These are phyloP conservation scores for Eragrostis nindensis DNA, from an alignment of 176 grass and related monocot genomes.

Conservation along the genomic window DNA sequence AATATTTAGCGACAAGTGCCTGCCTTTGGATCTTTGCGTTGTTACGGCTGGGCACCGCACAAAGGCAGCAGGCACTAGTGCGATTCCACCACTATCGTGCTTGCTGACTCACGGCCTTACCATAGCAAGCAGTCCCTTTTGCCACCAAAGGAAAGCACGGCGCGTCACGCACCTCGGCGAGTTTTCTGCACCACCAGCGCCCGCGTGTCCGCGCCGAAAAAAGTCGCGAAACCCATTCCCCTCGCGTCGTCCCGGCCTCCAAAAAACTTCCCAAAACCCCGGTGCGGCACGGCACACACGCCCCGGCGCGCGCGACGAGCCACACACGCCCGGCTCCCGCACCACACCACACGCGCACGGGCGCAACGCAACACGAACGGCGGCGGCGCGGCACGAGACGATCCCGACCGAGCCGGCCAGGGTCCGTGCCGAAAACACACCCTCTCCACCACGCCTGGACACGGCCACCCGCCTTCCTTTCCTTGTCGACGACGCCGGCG, in stretches of 20 bases:
- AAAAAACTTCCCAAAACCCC: background rate
- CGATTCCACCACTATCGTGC: background rate
- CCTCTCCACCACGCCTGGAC: too few relatives aligned
- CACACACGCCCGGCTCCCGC: too few relatives aligned
- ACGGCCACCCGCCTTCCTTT: background rate
- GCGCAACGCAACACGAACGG: too few relatives aligned
- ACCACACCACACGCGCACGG: background rate
- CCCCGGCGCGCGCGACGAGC: conserved; percentile 5
- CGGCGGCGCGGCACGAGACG: too few relatives aligned
- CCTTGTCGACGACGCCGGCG: conserved; percentile 45
- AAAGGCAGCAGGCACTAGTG: background rate
- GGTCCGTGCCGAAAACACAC: too few relatives aligned
- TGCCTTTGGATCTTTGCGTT: background rate
- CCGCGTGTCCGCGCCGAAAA: conserved; percentile 5
- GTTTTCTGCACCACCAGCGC: background rate
- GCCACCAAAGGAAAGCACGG: background rate
- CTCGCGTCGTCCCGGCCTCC: too few relatives aligned
- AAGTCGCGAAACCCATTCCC: background rate
- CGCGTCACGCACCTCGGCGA: background rate
- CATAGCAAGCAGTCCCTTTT: background rate
- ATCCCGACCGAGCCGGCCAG: too few relatives aligned
- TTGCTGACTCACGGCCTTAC: background rate
- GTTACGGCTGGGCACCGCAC: background rate
- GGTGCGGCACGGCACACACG: background rate
- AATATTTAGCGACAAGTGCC: too few relatives aligned